Percentiles rank a stretch among this genome's conserved stretches.
phyloP scores from a whole-genome alignment of 306 rosid species.

The Cucurbita ficifolia region DNA sequence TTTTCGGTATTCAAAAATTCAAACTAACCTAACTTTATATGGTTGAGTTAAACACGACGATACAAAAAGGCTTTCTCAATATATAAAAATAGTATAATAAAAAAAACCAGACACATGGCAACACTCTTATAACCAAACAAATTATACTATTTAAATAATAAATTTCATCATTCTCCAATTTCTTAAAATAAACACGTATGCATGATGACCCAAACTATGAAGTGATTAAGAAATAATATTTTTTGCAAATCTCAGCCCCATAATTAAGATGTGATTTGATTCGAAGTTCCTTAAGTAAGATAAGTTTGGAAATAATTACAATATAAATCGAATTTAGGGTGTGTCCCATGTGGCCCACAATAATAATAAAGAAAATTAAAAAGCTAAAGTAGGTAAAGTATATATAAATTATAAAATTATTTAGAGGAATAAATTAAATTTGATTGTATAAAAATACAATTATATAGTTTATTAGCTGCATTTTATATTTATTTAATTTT shows the following conservation, averaged over 20 bases:
- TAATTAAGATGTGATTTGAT: slow-evolving; percentile 5
- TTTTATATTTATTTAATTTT: neutral
- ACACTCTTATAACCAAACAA: neutral
- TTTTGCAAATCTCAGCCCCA: neutral
- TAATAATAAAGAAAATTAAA: neutral
- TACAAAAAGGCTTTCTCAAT: too few species aligned
- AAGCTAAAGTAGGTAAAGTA: slow-evolving; percentile 1
- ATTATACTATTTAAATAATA: neutral
- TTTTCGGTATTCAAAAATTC: too few species aligned
- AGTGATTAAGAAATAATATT: neutral
- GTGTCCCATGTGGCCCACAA: neutral
- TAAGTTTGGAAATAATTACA: neutral
- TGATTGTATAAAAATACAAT: too few species aligned
- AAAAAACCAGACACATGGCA: neutral
- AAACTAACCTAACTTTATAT: too few species aligned
- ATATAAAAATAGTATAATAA: neutral
- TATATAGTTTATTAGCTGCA: too few species aligned
- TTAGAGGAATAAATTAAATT: too few species aligned
- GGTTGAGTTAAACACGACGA: too few species aligned
- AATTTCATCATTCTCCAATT: neutral
- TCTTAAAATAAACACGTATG: neutral
- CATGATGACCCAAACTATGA: neutral
- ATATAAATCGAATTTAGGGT: neutral
- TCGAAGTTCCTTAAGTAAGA: neutral
- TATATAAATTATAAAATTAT: neutral